Base-by-base conservation (phyloP, 257 asterid species). In the Penstemon eatonii region DNA sequence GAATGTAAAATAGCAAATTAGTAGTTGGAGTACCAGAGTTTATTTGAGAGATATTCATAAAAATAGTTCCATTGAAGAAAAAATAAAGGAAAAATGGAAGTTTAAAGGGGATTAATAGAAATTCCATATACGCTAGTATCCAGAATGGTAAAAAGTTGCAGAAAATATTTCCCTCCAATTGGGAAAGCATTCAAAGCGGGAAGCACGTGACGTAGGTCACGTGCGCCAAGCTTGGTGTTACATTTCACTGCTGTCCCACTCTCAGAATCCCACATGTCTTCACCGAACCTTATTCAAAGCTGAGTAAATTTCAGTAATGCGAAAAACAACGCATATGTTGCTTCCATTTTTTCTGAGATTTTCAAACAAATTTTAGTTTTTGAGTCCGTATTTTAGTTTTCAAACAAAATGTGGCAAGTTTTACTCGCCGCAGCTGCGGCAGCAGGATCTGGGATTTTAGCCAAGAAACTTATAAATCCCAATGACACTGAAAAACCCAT, bases 391-490 rank as follows among this genome's bases (percentile, higher is more conserved):
- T 57, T 74, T 36, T 60, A 56, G 7, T 57, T n/a, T 66, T 40
- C 9, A 19, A 18, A 56, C 25, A 42, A 38, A 84, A 86, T 89
- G 96, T 86, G 94, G 96, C 95, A 84, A 80, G 79, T 83, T 45
- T 65, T 89, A 68, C 51, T 80, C 6, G 94, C 87, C 19, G 93
- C 96, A 9, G 89, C 89, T 5, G 87, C 89, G 4, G 89, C 82
- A 12, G 92, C 96, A 60, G 96, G 95, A 73, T 87, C 95, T 70
- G 84, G 92, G 51, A 85, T 89, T 76, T 72, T 89, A 69, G 96
- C 96, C 61, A 89, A 84, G 78, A 85, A 75, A 66, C 75, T 87
- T 15, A 73, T 81, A 51, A 74, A 68, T 63, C 75, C 82, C 51
- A 46, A n/a, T 55, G 78, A 70, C 11, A 8, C 73, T 47, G 54